Evolutionary conservation across 1,284 basidiomycete species (phyloP), one percentile per base, ranked within the genome.

Genomic region (Moniliophthora roreri): DNA sequence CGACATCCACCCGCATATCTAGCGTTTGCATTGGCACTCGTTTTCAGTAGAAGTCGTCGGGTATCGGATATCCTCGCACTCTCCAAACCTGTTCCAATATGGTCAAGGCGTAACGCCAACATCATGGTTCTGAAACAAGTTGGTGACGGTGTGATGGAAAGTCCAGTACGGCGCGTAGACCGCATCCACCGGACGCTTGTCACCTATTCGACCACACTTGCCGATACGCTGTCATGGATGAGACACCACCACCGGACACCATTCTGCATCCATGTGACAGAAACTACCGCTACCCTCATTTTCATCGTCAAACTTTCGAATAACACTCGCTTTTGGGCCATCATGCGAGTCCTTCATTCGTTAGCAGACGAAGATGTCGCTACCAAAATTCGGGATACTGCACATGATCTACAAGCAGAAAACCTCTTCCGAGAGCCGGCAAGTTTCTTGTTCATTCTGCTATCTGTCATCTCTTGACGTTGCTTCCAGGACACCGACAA

Each of bases 1-100:
- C 40, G 40, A 21, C 40, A 41, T 41, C 40, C 40, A 41, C 40
- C 40, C 16, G 40, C 40, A 20, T 41, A 41, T 20, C 18, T 41
- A 21, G 8, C 40, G 10, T 41, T 41, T 5, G 40, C 18, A 41
- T 18, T 41, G 18, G 40, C 40, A 5, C 40, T 41, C 4, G 4
- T 21, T 11, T 41, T 41, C 23, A 21, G 40, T 21, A 10, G 10
- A 41, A 41, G 4, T 18, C 40, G 18, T 20, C 18, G 40, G 4
- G 11, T 41, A 18, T 41, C 40, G n/a, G 40, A 41, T 41, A 20
- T 41, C 2, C 23, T 41, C 18, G 3, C 18, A 13, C 23, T 41
- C n/a, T 13, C 18, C 2, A 13, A 21, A 13, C 40, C 40, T 4
- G 18, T 18, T 20, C 10, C 18, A 11, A 11, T 21, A 11, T 20